Conservation (phyloP, 2,329 filamentous ascomycete species). For the Ophiostoma tasmaniense region DNA sequence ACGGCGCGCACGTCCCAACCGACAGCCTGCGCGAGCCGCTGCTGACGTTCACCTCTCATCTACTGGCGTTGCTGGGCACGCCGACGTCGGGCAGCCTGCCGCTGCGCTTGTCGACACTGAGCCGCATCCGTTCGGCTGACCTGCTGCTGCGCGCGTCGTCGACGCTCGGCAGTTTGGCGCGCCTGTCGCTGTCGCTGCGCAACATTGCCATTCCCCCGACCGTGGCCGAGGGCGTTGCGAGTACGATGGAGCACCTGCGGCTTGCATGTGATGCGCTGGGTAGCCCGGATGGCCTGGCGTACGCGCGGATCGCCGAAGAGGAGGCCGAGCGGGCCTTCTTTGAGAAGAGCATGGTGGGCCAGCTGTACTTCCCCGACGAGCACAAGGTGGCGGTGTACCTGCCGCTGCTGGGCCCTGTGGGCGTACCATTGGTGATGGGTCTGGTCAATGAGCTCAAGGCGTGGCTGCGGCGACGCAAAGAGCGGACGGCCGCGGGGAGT, state of each 20-base stretch:
- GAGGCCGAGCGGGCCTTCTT: slow-evolving; percentile 94
- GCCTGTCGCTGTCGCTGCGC: slow-evolving; percentile 72
- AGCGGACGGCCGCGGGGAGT: slow-evolving; percentile 31
- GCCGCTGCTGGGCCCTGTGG: slow-evolving; percentile 80
- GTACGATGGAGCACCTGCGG: slow-evolving; percentile 68
- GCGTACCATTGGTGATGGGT: slow-evolving; percentile 79
- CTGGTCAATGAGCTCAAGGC: slow-evolving; percentile 71
- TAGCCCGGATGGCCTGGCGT: slow-evolving; percentile 58
- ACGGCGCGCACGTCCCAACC: slow-evolving; percentile 47
- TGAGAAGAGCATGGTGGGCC: slow-evolving; percentile 97
- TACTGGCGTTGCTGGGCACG: slow-evolving; percentile 78
- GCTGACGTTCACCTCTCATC: slow-evolving; percentile 82
- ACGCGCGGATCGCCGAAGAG: slow-evolving; percentile 75
- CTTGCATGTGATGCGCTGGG: slow-evolving; percentile 66
- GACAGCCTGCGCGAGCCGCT: slow-evolving; percentile 69
- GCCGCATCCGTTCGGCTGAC: slow-evolving; percentile 76
- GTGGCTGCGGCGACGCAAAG: slow-evolving; percentile 42
- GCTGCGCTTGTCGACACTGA: slow-evolving; percentile 73
- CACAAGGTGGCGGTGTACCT: slow-evolving; percentile 96
- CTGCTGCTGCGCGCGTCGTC: slow-evolving; percentile 84
- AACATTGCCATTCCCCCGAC: slow-evolving; percentile 85
- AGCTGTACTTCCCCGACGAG: slow-evolving; percentile 97
- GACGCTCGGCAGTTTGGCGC: slow-evolving; percentile 84
- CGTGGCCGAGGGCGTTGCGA: slow-evolving; percentile 77
- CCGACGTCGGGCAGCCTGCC: slow-evolving; percentile 77